Evolutionary conservation across 345 rosid genomes (phyloP).

Genomic region (Salix suchowensis): DNA sequence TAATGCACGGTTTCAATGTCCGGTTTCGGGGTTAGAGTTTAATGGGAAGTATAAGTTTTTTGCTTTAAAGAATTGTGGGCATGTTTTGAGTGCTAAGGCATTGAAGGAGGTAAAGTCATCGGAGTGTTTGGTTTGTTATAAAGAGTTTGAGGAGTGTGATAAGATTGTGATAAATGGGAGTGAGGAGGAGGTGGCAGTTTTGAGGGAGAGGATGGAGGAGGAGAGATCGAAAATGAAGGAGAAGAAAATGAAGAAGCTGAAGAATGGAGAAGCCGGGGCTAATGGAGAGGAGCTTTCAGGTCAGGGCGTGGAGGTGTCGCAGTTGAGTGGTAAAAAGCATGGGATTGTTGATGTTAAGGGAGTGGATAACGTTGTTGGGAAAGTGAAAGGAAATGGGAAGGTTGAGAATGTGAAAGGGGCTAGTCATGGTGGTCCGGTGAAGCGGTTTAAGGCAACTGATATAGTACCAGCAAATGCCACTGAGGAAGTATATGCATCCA

Average conservation of each 20-base stretch:
- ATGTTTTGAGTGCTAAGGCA: constrained; percentile 87
- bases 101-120: constrained; percentile 87
- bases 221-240: constrained; percentile 53
- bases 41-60: constrained; percentile 81
- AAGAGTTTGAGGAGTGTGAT: constrained; percentile 58
- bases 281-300: constrained; percentile 21
- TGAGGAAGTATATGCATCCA: constrained; percentile 80
- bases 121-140: constrained; percentile 79
- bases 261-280: constrained; percentile 31
- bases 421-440: constrained; percentile 33
- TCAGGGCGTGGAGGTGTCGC: background rate
- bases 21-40: constrained; percentile 70
- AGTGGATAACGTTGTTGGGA: constrained; percentile 30
- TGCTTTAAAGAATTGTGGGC: constrained; percentile 72
- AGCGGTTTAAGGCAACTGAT: constrained; percentile 63
- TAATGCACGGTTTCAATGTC: constrained; percentile 66
- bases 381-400: constrained; percentile 41
- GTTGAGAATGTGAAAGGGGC: constrained; percentile 30
- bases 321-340: constrained; percentile 42
- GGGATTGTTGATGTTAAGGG: constrained; percentile 31
- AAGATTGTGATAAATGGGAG: constrained; percentile 77
- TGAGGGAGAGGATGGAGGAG: constrained; percentile 73
- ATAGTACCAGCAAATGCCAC: constrained; percentile 71
- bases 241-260: constrained; percentile 61
- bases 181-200: constrained; percentile 61